A percentile compares a stretch with the other conserved stretches of the same genome.
These are phyloP conservation scores for Coix lacrymajobi DNA, from an alignment of 176 grass and related monocot genomes.

Conservation along the genomic window DNA sequence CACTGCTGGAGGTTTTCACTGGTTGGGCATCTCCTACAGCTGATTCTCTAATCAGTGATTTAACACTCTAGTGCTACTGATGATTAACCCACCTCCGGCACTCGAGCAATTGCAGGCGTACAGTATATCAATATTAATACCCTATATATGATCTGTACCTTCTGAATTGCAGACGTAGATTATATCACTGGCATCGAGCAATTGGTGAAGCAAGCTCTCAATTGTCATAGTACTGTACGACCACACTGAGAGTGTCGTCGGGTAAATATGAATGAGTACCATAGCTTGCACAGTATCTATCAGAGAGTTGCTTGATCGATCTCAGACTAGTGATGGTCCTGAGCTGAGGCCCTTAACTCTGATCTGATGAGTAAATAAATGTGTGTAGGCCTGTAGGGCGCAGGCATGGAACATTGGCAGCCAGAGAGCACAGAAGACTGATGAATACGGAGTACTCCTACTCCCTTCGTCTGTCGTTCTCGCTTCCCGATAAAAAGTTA, in stretches of 20 bases:
- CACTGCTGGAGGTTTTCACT: not conserved
- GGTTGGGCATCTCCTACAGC: not conserved
- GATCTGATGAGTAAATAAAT: conserved; percentile 3
- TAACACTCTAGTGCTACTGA: too few relatives aligned
- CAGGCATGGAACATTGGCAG: not conserved
- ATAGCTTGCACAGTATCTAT: not conserved
- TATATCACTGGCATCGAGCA: not conserved
- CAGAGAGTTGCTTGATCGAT: too few relatives aligned
- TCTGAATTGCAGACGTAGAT: not conserved
- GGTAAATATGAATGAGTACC: not conserved
- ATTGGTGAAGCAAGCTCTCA: not conserved
- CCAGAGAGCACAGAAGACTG: not conserved
- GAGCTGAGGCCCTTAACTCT: not conserved
- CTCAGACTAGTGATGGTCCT: not conserved
- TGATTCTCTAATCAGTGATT: too few relatives aligned
- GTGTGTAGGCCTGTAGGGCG: not conserved
- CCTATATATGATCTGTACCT: too few relatives aligned
- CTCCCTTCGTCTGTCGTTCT: too few relatives aligned
- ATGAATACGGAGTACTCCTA: too few relatives aligned
- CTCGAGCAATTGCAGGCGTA: too few relatives aligned
- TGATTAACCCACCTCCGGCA: too few relatives aligned
- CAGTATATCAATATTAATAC: too few relatives aligned
- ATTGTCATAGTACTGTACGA: not conserved
- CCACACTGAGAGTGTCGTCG: too few relatives aligned
- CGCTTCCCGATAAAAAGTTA: too few relatives aligned